Conservation (phyloP, 2,329 filamentous ascomycete genomes). For the Trichothecium sympodiale region DNA sequence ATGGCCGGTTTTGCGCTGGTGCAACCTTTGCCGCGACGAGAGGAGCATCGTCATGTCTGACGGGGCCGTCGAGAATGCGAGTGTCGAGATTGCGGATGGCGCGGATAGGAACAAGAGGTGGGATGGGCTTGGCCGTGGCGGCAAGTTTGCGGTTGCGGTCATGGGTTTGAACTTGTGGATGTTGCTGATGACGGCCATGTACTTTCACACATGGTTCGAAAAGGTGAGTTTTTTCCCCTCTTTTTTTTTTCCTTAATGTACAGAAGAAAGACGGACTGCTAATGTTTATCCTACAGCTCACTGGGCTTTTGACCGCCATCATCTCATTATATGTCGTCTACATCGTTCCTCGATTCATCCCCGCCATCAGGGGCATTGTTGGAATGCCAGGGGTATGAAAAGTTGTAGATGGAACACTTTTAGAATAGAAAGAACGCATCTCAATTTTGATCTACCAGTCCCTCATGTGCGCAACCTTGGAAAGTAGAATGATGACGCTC, state of each 20-base stretch:
- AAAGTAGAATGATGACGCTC: neutral
- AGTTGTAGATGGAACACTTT: neutral
- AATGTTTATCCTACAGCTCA: slow-evolving; percentile 28
- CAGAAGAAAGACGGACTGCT: slow-evolving; percentile 9
- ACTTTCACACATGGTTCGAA: slow-evolving; percentile 98
- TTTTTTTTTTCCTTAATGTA: neutral
- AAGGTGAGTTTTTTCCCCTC: slow-evolving; percentile 51
- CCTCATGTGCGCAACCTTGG: too few species aligned
- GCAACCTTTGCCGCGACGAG: slow-evolving; percentile 40
- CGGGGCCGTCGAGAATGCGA: slow-evolving; percentile 51
- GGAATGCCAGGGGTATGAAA: slow-evolving; percentile 41
- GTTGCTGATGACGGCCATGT: slow-evolving; percentile 96
- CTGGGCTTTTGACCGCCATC: slow-evolving; percentile 38
- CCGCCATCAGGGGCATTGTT: slow-evolving; percentile 30
- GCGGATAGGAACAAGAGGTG: slow-evolving; percentile 12
- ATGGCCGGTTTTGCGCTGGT: slow-evolving; percentile 41
- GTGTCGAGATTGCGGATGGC: slow-evolving; percentile 29
- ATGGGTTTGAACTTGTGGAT: slow-evolving; percentile 78
- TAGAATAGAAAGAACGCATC: neutral
- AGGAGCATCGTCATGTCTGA: slow-evolving; percentile 55
- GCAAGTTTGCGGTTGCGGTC: slow-evolving; percentile 50
- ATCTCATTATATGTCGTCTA: slow-evolving; percentile 38
- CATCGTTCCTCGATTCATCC: slow-evolving; percentile 38
- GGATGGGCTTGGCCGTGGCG: slow-evolving; percentile 30
- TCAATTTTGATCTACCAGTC: too few species aligned